Evolutionary conservation across 768 basidiomycete genomes (phyloP).

Genomic region (Rhizopogon vesiculosus): DNA sequence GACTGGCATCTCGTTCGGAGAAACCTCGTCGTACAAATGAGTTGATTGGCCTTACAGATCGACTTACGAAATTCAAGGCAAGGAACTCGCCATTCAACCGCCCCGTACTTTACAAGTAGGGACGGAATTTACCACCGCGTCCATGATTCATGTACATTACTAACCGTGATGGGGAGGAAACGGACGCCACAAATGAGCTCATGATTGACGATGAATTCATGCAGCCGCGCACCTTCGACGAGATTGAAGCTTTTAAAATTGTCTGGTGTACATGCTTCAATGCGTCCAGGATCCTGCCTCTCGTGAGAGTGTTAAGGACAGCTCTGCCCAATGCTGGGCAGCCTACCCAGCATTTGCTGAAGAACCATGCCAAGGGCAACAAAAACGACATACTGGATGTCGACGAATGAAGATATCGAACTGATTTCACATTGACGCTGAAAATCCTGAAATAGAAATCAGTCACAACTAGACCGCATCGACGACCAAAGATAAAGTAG

Average conservation of each 20-base stretch:
- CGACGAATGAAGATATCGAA: too few species aligned
- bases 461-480: too few species aligned
- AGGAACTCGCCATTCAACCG: constrained; percentile 58
- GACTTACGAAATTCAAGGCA: constrained; percentile 79
- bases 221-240: too few species aligned
- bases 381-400: too few species aligned
- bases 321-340: constrained; percentile 30
- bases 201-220: constrained; percentile 86
- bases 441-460: too few species aligned
- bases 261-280: constrained; percentile 77
- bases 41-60: constrained; percentile 81
- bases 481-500: too few species aligned
- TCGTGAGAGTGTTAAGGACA: background rate
- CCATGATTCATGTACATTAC: background rate
- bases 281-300: constrained; percentile 27
- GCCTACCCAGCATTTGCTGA: too few species aligned
- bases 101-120: constrained; percentile 59
- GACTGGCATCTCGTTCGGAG: too few species aligned
- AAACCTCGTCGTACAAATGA: constrained; percentile 46
- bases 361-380: too few species aligned
- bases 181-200: constrained; percentile 92
- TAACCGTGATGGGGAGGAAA: constrained; percentile 66
- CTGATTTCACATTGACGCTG: too few species aligned
- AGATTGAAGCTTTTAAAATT: too few species aligned
- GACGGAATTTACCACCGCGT: background rate